Evolutionary conservation across 495 filamentous ascomycete genomes (phyloP), one percentile per base, ranked within the genome.

Genomic region (Friedmanniomyces simplex): DNA sequence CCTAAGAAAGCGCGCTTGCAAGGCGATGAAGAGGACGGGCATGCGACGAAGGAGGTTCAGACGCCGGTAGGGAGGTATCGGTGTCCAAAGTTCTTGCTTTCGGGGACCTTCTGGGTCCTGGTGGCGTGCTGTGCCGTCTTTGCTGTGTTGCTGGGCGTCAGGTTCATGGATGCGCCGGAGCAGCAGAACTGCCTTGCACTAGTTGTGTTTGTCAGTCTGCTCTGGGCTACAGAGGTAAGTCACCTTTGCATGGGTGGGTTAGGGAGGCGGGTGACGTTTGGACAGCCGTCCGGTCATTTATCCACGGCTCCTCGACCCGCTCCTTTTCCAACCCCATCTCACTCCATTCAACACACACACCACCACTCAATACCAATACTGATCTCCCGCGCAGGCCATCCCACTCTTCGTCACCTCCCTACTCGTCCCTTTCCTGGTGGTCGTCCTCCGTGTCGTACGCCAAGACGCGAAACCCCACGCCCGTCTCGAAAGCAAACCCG

Each of bases 361-460:
- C 28, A 32, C 10, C 28, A 32, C 50, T 37, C 32, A 28, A 28
- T 36, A n/a, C 52, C 18, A 34, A 49, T 8, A 16, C 46, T 49
- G 22, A 49, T 25, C 16, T 20, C 18, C 3, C 13, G 58, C 37
- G 10, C 57, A 94, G 87, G 88, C 91, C 41, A 95, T 99, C 36
- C 93, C 93, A 0, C 82, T 99, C 18, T 99, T 99, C 67, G 94
- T 97, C 26, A 99, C 94, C 12, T 91, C 91, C 12, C 79, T 99
- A 1, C 76, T 89, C 20, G 90, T 99, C 43, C 93, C 93, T 0
- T 96, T 99, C 71, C 78, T 99, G 16, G 90, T 87, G 54, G 91
- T 97, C 32, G 70, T 94, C 13, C 78, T 99, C 25, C 78, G 78
- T 34, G 88, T 99, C 48, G 88, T 96, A 60, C 82, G 90, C 49